Percentiles rank a stretch among this genome's conserved stretches.
These are phyloP conservation scores for Nannochloropsis gaditana DNA, from an alignment of 108 stramenopile species.

Conservation along the genomic window DNA sequence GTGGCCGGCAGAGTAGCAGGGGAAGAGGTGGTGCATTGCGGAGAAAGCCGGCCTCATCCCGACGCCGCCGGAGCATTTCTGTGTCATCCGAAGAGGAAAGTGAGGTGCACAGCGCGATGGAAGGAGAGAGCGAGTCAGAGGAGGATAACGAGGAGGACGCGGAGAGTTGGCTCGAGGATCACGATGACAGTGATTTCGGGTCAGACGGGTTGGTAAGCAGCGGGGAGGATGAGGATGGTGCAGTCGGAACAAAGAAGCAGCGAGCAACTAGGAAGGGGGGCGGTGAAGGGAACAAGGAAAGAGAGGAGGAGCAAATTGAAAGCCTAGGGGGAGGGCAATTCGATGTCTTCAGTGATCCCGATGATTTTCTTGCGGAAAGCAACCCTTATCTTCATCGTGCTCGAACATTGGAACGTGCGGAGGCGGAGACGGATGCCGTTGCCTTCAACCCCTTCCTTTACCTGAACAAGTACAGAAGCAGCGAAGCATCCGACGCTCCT, in stretches of 20 bases:
- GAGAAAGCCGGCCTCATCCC: too few relatives aligned
- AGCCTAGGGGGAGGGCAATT: neutral
- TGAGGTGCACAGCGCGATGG: neutral
- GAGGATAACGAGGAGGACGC: neutral
- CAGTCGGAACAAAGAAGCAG: neutral
- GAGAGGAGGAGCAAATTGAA: neutral
- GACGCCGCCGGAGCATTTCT: neutral
- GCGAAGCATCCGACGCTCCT: neutral
- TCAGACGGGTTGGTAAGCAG: neutral
- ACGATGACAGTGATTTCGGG: neutral
- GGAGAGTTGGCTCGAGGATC: neutral
- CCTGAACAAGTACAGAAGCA: neutral
- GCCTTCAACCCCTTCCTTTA: slow-evolving; percentile 15
- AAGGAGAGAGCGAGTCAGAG: neutral
- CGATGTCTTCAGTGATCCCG: neutral
- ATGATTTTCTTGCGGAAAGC: neutral
- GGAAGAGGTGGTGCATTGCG: too few relatives aligned
- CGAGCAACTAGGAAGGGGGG: too few relatives aligned
- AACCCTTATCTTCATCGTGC: neutral
- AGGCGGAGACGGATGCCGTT: neutral
- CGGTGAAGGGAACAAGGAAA: neutral
- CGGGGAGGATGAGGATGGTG: neutral
- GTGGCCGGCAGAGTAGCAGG: too few relatives aligned
- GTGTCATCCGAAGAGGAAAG: slow-evolving; percentile 12
- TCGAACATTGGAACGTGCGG: neutral